Evolutionary conservation across 2,329 filamentous ascomycete genomes (phyloP), one percentile per base, ranked within the genome.

Genomic region (Talaromyces albobiverticillius): DNA sequence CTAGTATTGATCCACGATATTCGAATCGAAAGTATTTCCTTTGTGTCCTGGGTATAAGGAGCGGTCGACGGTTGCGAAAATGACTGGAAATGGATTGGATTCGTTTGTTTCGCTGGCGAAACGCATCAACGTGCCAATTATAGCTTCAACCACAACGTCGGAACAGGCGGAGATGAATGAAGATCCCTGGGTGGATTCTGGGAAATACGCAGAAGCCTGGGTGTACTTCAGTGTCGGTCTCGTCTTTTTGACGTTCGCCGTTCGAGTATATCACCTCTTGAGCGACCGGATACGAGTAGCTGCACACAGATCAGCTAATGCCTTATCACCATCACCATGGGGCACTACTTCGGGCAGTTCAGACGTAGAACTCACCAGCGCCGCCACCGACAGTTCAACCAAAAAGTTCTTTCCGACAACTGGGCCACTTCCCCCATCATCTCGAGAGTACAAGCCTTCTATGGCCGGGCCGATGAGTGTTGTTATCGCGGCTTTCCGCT

Each of bases 211-310:
- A 2, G 75, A 90, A 49, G 90, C 87, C 54, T 96, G 90, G 85
- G 90, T 93, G 13, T 96, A 95, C 71, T 95, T 96, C 65, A 85
- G 88, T 50, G 71, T 95, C 46, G 83, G 86, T 48, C 71, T 96
- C 56, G 79, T 92, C 59, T 80, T 82, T 25, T 64, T 83, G 51
- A 85, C 92, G 4, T 75, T 88, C 10, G 64, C 87, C 10, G 78
- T 93, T 67, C 85, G 90, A 61, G 80, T 89, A 67, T 96, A 92
- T 79, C 88, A 96, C 71, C 86, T 88, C 62, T 96, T 90, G 87
- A 90, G 92, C 63, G 92, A 96, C 76, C 95, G 94, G 75, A 90
- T 95, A 61, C 84, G 92, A 61, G 89, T 92, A 61, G 92, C 90
- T 59, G 83, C 94, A 57, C 89, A 94, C 75, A 93, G 95, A 74